phyloP scores from a whole-genome alignment of 2,329 filamentous ascomycete genomes.

The Nannizziopsis barbatae region DNA sequence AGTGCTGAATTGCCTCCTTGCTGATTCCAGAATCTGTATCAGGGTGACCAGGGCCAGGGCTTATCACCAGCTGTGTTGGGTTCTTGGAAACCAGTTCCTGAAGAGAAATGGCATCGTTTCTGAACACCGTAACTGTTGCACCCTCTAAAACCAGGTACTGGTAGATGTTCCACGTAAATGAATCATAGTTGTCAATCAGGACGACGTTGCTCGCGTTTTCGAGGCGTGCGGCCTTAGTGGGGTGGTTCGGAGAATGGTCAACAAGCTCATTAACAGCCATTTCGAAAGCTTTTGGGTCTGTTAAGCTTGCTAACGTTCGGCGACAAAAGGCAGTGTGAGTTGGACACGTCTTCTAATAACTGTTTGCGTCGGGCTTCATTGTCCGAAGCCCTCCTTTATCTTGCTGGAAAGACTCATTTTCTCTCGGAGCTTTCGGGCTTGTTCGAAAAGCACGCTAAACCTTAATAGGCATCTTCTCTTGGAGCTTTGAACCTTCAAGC shows the following conservation, averaged over 20 bases:
- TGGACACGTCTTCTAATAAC: too few species aligned
- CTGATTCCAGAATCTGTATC: conserved; percentile 85
- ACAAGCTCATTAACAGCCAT: conserved; percentile 25
- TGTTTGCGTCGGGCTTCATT: too few species aligned
- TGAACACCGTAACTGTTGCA: conserved; percentile 74
- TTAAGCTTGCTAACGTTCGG: too few species aligned
- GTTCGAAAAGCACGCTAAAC: conserved; percentile 21
- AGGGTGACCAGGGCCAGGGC: conserved; percentile 89
- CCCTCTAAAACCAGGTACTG: conserved; percentile 97
- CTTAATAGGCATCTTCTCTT: conserved; percentile 24
- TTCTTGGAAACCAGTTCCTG: conserved; percentile 72
- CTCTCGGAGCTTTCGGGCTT: too few species aligned
- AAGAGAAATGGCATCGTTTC: conserved; percentile 83
- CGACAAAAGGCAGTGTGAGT: too few species aligned
- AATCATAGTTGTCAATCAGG: conserved; percentile 98
- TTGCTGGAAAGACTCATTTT: too few species aligned
- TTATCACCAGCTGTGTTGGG: conserved; percentile 88
- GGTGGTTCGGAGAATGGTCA: conserved; percentile 75
- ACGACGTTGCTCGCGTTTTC: conserved; percentile 79
- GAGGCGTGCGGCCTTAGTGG: conserved; percentile 60
- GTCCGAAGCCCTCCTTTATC: too few species aligned
- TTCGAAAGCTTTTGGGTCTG: neutral
- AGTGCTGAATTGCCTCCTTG: conserved; percentile 79
- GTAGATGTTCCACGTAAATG: conserved; percentile 98
- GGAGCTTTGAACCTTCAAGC: conserved; percentile 12